These are phyloP conservation scores for Ambrosiella xylebori DNA, from an alignment of 2,329 filamentous ascomycete species.

Conservation along the genomic window DNA sequence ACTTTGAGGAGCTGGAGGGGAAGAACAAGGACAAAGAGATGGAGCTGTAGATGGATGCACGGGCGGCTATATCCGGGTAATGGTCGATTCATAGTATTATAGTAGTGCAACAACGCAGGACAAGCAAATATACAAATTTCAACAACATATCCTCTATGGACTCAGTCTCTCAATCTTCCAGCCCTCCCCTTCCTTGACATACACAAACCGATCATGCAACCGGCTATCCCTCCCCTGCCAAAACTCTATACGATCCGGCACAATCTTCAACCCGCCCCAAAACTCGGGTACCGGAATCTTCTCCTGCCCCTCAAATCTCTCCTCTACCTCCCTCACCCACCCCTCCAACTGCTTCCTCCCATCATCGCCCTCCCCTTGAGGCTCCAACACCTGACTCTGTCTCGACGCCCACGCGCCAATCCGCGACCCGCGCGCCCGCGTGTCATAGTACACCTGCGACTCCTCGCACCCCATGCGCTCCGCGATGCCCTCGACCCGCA, in stretches of 20 bases:
- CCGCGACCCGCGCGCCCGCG: conserved; percentile 58
- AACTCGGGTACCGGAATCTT: conserved; percentile 81
- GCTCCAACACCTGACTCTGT: conserved; percentile 61
- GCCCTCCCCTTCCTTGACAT: conserved; percentile 30
- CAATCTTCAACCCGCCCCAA: conserved; percentile 80
- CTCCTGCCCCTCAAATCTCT: conserved; percentile 55
- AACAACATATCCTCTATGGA: conserved; percentile 31
- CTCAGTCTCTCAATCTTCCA: conserved; percentile 62
- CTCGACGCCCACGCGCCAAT: conserved; percentile 87
- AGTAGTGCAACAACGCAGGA: not conserved
- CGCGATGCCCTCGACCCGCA: conserved; percentile 66
- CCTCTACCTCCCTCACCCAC: conserved; percentile 61
- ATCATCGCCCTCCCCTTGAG: conserved; percentile 34
- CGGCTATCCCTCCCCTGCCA: conserved; percentile 86
- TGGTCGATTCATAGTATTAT: no score
- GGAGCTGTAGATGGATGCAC: conserved; percentile 18
- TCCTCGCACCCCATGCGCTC: conserved; percentile 52
- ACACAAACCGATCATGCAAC: conserved; percentile 85
- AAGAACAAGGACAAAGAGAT: conserved; percentile 14
- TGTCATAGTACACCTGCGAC: conserved; percentile 51
- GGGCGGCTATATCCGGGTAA: not conserved
- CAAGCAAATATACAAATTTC: no score
- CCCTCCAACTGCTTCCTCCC: conserved; percentile 58
- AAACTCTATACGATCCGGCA: conserved; percentile 81
- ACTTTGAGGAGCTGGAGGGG: conserved; percentile 31